phyloP scores from a whole-genome alignment of 2,329 filamentous ascomycete species.

The Trematosphaeria pertusa region DNA sequence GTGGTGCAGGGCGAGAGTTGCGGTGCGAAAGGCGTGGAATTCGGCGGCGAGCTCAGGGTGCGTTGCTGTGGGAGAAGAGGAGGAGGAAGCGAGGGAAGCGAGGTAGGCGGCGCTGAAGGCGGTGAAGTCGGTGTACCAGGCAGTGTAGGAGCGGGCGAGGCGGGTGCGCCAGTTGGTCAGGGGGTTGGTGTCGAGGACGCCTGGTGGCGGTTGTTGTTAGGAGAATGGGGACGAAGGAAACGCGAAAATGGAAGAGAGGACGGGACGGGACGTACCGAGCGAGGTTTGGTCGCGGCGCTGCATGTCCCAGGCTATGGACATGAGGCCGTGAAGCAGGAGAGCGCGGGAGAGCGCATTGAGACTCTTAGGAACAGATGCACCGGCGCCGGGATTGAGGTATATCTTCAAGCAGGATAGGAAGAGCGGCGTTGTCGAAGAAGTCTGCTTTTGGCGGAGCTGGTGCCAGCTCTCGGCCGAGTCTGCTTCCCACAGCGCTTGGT shows the following conservation, averaged over 20 bases:
- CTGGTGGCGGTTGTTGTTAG: constrained; percentile 2
- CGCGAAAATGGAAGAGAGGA: no score
- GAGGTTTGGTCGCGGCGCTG: constrained; percentile 68
- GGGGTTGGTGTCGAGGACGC: constrained; percentile 42
- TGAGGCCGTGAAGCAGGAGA: constrained; percentile 65
- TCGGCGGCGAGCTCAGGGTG: constrained; percentile 45
- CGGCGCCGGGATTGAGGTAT: constrained; percentile 58
- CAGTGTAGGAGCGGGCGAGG: constrained; percentile 61
- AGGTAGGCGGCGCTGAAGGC: constrained; percentile 53
- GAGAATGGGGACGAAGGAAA: not conserved
- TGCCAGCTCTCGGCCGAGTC: constrained; percentile 60
- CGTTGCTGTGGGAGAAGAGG: constrained; percentile 33
- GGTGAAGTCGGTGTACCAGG: constrained; percentile 67
- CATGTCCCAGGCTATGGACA: constrained; percentile 70
- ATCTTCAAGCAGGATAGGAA: constrained; percentile 64
- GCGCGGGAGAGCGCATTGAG: constrained; percentile 62
- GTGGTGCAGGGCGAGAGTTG: constrained; percentile 65
- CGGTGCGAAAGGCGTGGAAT: constrained; percentile 57
- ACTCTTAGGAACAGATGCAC: constrained; percentile 34
- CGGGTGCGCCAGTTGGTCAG: constrained; percentile 60
- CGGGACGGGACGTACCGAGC: constrained; percentile 55
- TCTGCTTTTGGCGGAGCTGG: constrained; percentile 48
- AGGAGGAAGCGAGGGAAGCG: no score
- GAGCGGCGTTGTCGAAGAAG: constrained; percentile 45
- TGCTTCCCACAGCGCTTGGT: constrained; percentile 65